These are phyloP conservation scores for Agrocybe chaxingu DNA, from an alignment of 768 basidiomycete genomes.

Conservation along the genomic window DNA sequence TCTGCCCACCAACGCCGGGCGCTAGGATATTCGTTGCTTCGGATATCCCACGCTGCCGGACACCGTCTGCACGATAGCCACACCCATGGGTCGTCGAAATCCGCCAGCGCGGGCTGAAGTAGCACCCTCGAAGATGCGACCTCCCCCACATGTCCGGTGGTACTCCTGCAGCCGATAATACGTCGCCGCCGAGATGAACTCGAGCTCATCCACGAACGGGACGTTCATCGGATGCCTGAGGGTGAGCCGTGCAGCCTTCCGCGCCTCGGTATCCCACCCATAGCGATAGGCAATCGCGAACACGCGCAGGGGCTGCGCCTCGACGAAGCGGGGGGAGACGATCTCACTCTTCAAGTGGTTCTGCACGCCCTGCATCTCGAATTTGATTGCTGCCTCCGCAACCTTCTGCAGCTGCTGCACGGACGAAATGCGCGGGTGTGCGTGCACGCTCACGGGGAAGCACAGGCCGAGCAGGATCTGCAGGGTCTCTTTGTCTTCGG, in stretches of 20 bases:
- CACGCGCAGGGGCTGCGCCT: conserved; percentile 35
- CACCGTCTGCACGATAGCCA: conserved; percentile 29
- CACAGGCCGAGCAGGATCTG: conserved; percentile 42
- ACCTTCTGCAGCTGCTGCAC: conserved; percentile 39
- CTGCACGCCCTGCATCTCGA: conserved; percentile 45
- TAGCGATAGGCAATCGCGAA: conserved; percentile 41
- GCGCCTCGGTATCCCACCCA: conserved; percentile 31
- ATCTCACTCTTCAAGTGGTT: conserved; percentile 26
- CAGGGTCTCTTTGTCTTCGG: conserved; percentile 42
- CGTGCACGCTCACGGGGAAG: conserved; percentile 41
- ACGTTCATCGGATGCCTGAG: conserved; percentile 27
- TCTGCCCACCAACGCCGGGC: conserved; percentile 29
- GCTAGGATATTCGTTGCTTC: conserved; percentile 14
- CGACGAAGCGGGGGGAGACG: conserved; percentile 29
- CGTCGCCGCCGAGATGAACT: conserved; percentile 36
- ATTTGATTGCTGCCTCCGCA: conserved; percentile 45
- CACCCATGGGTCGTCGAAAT: conserved; percentile 26
- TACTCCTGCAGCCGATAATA: conserved; percentile 40
- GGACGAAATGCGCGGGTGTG: conserved; percentile 27
- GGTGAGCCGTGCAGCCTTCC: conserved; percentile 29
- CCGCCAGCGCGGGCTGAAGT: conserved; percentile 24
- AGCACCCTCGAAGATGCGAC: conserved; percentile 25
- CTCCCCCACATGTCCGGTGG: conserved; percentile 34
- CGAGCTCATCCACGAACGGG: conserved; percentile 32
- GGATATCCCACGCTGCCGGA: conserved; percentile 17